Evolutionary conservation across 345 rosid genomes (phyloP).

Genomic region (Salix exigua): DNA sequence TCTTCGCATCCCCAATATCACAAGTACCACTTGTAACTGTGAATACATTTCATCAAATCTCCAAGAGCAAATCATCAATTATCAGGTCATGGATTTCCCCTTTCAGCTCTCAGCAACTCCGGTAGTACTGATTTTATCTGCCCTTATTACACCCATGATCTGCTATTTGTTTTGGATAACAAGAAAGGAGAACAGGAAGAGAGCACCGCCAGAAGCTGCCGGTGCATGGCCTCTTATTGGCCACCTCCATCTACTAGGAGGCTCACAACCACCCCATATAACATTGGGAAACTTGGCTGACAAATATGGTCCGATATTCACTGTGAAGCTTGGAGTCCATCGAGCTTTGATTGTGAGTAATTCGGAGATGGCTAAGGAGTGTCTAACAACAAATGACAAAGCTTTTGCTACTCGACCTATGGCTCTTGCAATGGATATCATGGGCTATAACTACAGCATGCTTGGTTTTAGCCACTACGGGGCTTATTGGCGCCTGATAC

Average conservation of each 20-base stretch:
- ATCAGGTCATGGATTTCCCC: background rate
- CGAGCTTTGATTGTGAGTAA: background rate
- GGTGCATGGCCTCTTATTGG: slow-evolving; percentile 19
- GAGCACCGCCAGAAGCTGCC: background rate
- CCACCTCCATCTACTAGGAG: slow-evolving; percentile 12
- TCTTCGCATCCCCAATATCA: too few species aligned
- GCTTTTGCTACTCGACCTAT: too few species aligned
- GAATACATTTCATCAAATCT: too few species aligned
- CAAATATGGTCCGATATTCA: slow-evolving; percentile 13
- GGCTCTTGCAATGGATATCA: too few species aligned
- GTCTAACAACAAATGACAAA: too few species aligned
- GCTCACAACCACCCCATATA: slow-evolving; percentile 3
- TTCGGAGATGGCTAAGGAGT: background rate
- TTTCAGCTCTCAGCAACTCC: background rate
- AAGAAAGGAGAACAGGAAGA: background rate
- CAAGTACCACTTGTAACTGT: too few species aligned
- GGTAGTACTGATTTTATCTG: too few species aligned
- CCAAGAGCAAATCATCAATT: too few species aligned
- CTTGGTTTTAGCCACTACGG: too few species aligned
- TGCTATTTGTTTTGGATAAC: background rate
- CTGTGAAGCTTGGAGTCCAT: slow-evolving; percentile 7
- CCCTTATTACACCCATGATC: background rate
- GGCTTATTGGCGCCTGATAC: too few species aligned
- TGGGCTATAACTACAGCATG: too few species aligned
- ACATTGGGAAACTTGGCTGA: slow-evolving; percentile 7